Evolutionary conservation across 352 stramenopile genomes (phyloP).

Genomic region (Phytopythium sindhum): DNA sequence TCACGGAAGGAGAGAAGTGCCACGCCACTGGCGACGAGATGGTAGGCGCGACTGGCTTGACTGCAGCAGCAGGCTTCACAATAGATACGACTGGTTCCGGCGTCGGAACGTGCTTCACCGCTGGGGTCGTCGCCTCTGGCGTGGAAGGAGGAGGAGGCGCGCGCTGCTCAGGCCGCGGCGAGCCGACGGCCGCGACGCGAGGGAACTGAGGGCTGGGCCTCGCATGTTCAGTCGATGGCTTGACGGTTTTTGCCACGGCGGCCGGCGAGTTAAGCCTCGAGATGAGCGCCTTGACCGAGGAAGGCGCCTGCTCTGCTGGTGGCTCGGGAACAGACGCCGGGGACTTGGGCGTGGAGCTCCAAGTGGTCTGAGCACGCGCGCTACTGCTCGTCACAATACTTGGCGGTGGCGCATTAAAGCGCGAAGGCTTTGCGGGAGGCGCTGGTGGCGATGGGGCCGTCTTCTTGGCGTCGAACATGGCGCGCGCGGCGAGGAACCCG

Average conservation of each 20-base stretch:
- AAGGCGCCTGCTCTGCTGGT: neutral
- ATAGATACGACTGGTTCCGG: neutral
- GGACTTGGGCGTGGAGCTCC: neutral
- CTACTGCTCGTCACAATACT: neutral
- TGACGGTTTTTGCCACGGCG: neutral
- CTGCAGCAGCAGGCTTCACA: neutral
- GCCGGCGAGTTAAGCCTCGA: constrained; percentile 6
- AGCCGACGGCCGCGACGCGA: neutral
- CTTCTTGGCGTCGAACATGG: constrained; percentile 28
- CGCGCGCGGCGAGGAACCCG: constrained; percentile 21
- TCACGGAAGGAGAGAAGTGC: neutral
- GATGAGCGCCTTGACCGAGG: constrained; percentile 8
- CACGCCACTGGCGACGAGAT: too few relatives aligned
- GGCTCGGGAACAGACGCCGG: neutral
- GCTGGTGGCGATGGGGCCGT: neutral
- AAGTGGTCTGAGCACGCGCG: neutral
- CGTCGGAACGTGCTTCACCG: neutral
- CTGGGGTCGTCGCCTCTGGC: neutral
- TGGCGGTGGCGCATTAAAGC: neutral
- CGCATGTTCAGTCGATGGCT: neutral
- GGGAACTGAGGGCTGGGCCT: neutral
- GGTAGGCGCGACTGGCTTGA: neutral
- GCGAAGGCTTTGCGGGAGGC: neutral
- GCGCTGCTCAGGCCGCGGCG: neutral
- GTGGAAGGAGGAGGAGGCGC: neutral